phyloP scores from a whole-genome alignment of 1,139 yeast genomes.

The Pichia sp. region DNA sequence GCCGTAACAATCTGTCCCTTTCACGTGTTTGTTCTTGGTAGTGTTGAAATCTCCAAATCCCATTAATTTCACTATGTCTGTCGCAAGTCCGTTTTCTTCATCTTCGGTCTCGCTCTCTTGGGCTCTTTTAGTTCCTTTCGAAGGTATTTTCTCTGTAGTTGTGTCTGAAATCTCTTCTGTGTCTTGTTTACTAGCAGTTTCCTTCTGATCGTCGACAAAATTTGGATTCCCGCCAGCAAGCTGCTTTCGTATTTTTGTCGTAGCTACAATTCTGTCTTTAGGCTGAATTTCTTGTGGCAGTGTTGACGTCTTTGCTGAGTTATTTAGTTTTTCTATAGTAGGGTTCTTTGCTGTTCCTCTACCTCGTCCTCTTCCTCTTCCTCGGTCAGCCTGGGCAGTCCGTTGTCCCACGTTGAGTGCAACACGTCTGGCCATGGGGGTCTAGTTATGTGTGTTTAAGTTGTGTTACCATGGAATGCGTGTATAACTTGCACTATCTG shows the following conservation, averaged over 20 bases:
- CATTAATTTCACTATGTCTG: slow-evolving; percentile 46
- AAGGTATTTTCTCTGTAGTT: background rate
- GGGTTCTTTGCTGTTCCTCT: background rate
- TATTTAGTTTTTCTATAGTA: background rate
- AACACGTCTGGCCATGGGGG: slow-evolving; percentile 19
- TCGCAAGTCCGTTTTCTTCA: background rate
- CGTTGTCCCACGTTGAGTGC: slow-evolving; percentile 17
- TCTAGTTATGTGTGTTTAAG: too few species aligned
- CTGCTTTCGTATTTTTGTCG: background rate
- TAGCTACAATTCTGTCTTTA: background rate
- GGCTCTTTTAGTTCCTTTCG: background rate
- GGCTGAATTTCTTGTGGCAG: background rate
- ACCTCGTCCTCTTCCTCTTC: slow-evolving; percentile 1
- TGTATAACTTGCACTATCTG: too few species aligned
- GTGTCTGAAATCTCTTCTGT: too few species aligned
- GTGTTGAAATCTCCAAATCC: slow-evolving; percentile 61
- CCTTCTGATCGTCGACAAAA: too few species aligned
- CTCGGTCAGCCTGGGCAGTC: background rate
- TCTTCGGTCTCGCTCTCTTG: background rate
- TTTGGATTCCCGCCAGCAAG: too few species aligned
- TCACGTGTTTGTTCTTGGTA: slow-evolving; percentile 59
- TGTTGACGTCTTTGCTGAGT: background rate
- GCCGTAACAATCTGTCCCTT: slow-evolving; percentile 48
- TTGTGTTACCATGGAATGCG: background rate
- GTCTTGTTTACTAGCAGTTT: background rate